phyloP scores from a whole-genome alignment of 1,284 basidiomycete species.

The Boletellus sp. region DNA sequence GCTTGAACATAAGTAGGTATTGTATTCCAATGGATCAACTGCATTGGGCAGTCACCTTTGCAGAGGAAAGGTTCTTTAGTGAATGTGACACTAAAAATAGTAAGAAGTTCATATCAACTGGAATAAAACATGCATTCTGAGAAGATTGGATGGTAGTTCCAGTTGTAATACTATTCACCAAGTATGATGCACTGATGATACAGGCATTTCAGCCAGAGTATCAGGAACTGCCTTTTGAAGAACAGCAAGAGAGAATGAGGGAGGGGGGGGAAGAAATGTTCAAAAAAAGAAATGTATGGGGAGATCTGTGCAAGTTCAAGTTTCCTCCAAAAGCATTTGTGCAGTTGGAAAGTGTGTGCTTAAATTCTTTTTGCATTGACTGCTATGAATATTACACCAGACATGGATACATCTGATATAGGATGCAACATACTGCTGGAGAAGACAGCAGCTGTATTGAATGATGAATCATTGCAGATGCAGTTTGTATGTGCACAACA shows the following conservation, averaged over 20 bases:
- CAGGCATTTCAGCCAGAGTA: not conserved
- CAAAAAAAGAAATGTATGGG: no score
- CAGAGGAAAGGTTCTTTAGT: conserved; percentile 1
- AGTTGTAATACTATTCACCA: not conserved
- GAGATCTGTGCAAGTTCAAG: not conserved
- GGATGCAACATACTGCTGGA: not conserved
- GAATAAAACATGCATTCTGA: not conserved
- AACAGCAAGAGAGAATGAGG: no score
- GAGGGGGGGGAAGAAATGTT: no score
- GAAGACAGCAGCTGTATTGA: no score
- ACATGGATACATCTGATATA: no score
- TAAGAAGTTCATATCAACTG: not conserved
- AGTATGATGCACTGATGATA: not conserved
- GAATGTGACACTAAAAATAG: conserved; percentile 1
- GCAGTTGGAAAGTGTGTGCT: not conserved
- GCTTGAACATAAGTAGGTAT: not conserved
- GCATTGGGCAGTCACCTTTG: not conserved
- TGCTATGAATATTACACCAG: no score
- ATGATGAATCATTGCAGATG: not conserved
- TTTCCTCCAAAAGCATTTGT: not conserved
- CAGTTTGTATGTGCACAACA: not conserved
- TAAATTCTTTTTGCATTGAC: no score
- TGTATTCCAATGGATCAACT: conserved; percentile 3
- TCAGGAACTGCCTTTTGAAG: no score
- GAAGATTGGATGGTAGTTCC: not conserved